phyloP scores from a whole-genome alignment of 73 alveolate species.

The Blepharisma japonicum region DNA sequence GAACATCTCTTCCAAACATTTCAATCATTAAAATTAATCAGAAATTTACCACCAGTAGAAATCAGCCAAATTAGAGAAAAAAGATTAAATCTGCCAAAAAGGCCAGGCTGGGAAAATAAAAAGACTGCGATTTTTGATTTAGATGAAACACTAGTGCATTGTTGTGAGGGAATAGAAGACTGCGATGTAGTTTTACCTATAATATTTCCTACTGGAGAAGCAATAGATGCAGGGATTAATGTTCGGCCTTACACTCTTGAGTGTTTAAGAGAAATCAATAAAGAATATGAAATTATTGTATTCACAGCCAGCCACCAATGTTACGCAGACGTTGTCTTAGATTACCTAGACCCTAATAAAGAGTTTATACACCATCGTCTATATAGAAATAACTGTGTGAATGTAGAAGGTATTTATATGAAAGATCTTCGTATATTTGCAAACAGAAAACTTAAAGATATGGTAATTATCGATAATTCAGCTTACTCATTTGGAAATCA shows the following conservation, averaged over 20 bases:
- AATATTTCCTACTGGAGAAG: constrained; percentile 19
- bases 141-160: constrained; percentile 32
- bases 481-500: constrained; percentile 64
- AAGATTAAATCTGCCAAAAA: constrained; percentile 20
- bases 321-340: constrained; percentile 78
- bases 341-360: constrained; percentile 68
- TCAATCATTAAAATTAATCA: neutral
- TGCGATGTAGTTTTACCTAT: constrained; percentile 12
- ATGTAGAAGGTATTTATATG: constrained; percentile 42
- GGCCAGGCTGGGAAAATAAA: constrained; percentile 5
- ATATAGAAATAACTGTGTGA: constrained; percentile 69
- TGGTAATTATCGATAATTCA: constrained; percentile 49
- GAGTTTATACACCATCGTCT: constrained; percentile 61
- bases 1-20: constrained; percentile 19
- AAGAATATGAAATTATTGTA: constrained; percentile 56
- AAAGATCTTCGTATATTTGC: constrained; percentile 46
- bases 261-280: constrained; percentile 60
- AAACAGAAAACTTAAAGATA: constrained; percentile 48
- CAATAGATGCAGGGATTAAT: constrained; percentile 52
- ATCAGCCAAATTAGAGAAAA: neutral
- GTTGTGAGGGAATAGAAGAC: neutral
- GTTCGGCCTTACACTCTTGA: constrained; percentile 66
- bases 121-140: constrained; percentile 24
- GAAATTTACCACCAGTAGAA: neutral
- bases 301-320: constrained; percentile 75